Evolutionary conservation across 164 flowering plant species (phyloP).

Genomic region (Dillenia turbinata): DNA sequence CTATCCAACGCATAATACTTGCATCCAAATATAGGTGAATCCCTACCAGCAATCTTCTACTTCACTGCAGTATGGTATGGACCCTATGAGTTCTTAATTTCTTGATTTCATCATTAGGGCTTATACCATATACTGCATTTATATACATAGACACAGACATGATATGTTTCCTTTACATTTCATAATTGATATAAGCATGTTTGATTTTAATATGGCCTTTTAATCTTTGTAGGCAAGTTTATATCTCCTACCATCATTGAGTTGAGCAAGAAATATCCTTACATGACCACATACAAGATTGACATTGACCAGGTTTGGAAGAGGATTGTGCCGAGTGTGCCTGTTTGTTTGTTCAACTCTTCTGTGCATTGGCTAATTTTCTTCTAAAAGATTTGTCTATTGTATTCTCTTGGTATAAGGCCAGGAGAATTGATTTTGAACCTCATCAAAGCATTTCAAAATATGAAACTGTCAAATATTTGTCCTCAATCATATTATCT

Average conservation of each 20-base stretch:
- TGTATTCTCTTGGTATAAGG: neutral
- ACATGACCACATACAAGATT: constrained; percentile 68
- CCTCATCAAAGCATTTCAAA: neutral
- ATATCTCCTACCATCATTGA: constrained; percentile 57
- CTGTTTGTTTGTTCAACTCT: too few species aligned
- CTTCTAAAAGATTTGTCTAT: neutral
- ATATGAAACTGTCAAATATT: neutral
- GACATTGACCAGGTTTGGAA: constrained; percentile 74
- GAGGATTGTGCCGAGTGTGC: neutral
- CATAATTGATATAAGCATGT: neutral
- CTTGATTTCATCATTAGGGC: too few species aligned
- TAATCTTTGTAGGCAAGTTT: constrained; percentile 48
- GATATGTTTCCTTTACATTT: too few species aligned
- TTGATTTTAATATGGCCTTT: constrained; percentile 1
- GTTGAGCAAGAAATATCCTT: constrained; percentile 54
- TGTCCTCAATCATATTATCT: too few species aligned
- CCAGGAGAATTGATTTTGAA: neutral
- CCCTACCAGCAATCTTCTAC: constrained; percentile 68
- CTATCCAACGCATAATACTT: neutral
- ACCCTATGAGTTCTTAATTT: constrained; percentile 57
- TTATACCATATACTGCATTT: too few species aligned
- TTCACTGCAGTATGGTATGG: constrained; percentile 94
- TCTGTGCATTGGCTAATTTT: neutral
- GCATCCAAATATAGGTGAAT: constrained; percentile 38
- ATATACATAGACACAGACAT: too few species aligned